These are phyloP conservation scores for Arabis alpina DNA, from an alignment of 345 rosid species.

Conservation along the genomic window DNA sequence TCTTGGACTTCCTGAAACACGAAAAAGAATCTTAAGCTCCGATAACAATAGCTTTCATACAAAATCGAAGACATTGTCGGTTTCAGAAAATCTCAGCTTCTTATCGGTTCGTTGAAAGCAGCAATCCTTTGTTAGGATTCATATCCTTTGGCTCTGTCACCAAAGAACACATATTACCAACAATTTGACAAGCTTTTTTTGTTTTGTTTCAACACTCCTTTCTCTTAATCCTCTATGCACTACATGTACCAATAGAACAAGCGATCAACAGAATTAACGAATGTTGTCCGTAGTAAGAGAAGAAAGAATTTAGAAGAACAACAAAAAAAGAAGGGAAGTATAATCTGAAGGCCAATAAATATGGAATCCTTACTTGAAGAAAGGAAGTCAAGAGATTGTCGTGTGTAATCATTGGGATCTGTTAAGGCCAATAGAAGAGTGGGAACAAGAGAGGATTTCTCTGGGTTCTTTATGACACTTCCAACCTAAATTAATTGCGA, in stretches of 20 bases:
- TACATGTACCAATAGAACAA: slow-evolving; percentile 92
- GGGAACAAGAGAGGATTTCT: slow-evolving; percentile 95
- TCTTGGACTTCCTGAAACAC: too few species aligned
- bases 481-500: slow-evolving; percentile 65
- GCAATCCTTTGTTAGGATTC: slow-evolving; percentile 95
- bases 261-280: slow-evolving; percentile 92
- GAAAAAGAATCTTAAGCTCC: too few species aligned
- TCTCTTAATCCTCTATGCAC: slow-evolving; percentile 98
- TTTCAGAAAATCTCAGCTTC: too few species aligned
- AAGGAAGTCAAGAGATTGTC: slow-evolving; percentile 93
- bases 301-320: slow-evolving; percentile 32
- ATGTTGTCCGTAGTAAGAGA: slow-evolving; percentile 76
- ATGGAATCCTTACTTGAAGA: slow-evolving; percentile 72
- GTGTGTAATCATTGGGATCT: slow-evolving; percentile 94
- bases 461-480: slow-evolving; percentile 97
- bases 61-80: too few species aligned
- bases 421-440: slow-evolving; percentile 92
- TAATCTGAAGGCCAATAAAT: slow-evolving; percentile 20
- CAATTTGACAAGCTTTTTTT: slow-evolving; percentile 97
- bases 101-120: too few species aligned
- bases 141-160: slow-evolving; percentile 98
- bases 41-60: too few species aligned
- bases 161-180: slow-evolving; percentile 97
- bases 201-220: slow-evolving; percentile 95
- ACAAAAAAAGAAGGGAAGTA: slow-evolving; percentile 1